A percentile compares a stretch with the other conserved stretches of the same genome.
Conservation (phyloP, 1,139 yeast genomes). For the Wickerhamiella infanticola region DNA sequence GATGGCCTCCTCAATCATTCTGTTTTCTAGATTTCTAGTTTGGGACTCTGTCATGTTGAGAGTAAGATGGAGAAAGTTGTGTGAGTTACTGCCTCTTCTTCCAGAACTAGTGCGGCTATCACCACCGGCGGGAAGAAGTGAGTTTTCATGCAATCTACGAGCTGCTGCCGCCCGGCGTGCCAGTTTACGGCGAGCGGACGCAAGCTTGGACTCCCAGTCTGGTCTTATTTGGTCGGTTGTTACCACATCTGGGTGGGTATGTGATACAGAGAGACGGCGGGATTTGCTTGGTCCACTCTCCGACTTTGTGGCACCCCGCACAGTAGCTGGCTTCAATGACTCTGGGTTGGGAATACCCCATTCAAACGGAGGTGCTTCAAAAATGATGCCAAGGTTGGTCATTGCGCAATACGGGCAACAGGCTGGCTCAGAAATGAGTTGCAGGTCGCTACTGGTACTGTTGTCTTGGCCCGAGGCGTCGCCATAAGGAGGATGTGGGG, state of each 20-base stretch:
- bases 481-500: constrained; percentile 83
- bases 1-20: constrained; percentile 16
- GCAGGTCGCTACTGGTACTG: constrained; percentile 7
- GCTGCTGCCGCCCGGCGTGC: constrained; percentile 90
- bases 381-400: constrained; percentile 72
- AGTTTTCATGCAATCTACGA: constrained; percentile 79
- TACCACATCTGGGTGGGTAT: constrained; percentile 49
- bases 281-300: background rate
- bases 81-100: background rate
- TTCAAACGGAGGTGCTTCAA: constrained; percentile 40
- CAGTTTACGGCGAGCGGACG: constrained; percentile 54
- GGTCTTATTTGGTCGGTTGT: constrained; percentile 77
- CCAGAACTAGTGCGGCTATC: background rate
- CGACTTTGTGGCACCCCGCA: background rate
- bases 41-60: constrained; percentile 8
- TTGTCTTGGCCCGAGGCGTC: constrained; percentile 10
- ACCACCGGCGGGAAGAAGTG: constrained; percentile 30
- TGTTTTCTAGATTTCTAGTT: constrained; percentile 13
- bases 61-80: background rate
- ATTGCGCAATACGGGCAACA: constrained; percentile 90
- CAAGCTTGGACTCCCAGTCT: constrained; percentile 71
- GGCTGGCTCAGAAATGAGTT: constrained; percentile 61
- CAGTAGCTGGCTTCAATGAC: background rate
- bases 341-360: constrained; percentile 18
- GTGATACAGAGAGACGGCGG: constrained; percentile 8